These are phyloP conservation scores for Mucor saturninus DNA, from an alignment of 371 early-diverging fungal genomes.

Conservation along the genomic window DNA sequence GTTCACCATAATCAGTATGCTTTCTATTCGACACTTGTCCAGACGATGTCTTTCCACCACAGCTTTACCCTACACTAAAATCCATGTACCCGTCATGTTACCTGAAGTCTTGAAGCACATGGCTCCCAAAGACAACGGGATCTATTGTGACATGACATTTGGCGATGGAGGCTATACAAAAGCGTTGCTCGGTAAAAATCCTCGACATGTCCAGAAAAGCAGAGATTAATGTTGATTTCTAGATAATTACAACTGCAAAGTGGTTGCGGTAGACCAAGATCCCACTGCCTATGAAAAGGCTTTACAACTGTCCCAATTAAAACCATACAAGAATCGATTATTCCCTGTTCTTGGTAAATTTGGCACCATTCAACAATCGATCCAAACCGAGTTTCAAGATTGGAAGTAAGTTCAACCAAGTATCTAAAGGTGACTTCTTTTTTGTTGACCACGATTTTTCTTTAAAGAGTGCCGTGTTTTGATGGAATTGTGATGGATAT, in stretches of 20 bases:
- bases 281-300: constrained; percentile 68
- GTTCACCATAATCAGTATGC: background rate
- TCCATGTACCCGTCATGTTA: constrained; percentile 50
- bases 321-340: constrained; percentile 49
- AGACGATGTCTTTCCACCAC: constrained; percentile 5
- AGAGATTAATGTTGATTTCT: background rate
- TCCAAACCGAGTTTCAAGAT: constrained; percentile 24
- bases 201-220: background rate
- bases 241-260: constrained; percentile 62
- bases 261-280: constrained; percentile 79
- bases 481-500: constrained; percentile 80
- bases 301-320: constrained; percentile 44
- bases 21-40: constrained; percentile 3
- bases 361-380: constrained; percentile 50
- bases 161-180: constrained; percentile 78
- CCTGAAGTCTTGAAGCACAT: constrained; percentile 38
- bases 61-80: constrained; percentile 23
- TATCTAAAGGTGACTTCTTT: background rate
- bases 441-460: background rate
- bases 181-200: constrained; percentile 55
- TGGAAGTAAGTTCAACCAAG: constrained; percentile 25
- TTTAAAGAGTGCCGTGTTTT: constrained; percentile 45
- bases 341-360: constrained; percentile 60
- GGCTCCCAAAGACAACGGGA: constrained; percentile 36
- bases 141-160: constrained; percentile 71